Evolutionary conservation across 805 yeast species (phyloP).

Genomic region (Zygosaccharomyces rouxii): DNA sequence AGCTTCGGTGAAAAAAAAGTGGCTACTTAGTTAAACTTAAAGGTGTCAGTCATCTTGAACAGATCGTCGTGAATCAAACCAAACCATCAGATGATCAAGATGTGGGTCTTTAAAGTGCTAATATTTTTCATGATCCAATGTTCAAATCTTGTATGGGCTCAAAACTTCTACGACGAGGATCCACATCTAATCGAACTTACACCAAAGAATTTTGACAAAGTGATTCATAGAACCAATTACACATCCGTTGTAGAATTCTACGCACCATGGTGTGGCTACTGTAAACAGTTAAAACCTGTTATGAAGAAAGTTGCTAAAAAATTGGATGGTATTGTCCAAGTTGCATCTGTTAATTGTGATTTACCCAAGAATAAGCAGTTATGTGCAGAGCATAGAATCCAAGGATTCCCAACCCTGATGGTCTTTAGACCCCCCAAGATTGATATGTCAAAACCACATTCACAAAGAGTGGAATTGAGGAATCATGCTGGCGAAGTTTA

Average conservation of each 20-base stretch:
- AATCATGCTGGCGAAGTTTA: conserved; percentile 54
- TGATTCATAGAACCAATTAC: conserved; percentile 65
- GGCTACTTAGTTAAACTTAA: neutral
- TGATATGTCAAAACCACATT: conserved; percentile 24
- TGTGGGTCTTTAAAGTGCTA: conserved; percentile 8
- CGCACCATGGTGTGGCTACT: conserved; percentile 99
- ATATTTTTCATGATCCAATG: conserved; percentile 4
- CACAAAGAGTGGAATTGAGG: conserved; percentile 11
- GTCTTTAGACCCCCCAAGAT: conserved; percentile 79
- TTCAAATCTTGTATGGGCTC: conserved; percentile 13
- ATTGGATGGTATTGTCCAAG: conserved; percentile 52
- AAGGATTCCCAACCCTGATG: conserved; percentile 81
- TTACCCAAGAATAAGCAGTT: conserved; percentile 57
- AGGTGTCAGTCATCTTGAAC: neutral
- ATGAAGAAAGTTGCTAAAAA: conserved; percentile 59
- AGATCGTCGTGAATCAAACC: neutral
- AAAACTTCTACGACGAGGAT: conserved; percentile 31
- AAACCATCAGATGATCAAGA: neutral
- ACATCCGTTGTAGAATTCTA: conserved; percentile 83
- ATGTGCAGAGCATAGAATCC: conserved; percentile 60
- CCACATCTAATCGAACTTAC: conserved; percentile 52
- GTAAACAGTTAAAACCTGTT: conserved; percentile 64
- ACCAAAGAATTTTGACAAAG: conserved; percentile 56
- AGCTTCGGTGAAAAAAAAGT: neutral
- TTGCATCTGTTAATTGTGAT: conserved; percentile 88